Evolutionary conservation across 2,329 filamentous ascomycete species (phyloP), one percentile per base, ranked within the genome.

Genomic region (Colletotrichum higginsianum): DNA sequence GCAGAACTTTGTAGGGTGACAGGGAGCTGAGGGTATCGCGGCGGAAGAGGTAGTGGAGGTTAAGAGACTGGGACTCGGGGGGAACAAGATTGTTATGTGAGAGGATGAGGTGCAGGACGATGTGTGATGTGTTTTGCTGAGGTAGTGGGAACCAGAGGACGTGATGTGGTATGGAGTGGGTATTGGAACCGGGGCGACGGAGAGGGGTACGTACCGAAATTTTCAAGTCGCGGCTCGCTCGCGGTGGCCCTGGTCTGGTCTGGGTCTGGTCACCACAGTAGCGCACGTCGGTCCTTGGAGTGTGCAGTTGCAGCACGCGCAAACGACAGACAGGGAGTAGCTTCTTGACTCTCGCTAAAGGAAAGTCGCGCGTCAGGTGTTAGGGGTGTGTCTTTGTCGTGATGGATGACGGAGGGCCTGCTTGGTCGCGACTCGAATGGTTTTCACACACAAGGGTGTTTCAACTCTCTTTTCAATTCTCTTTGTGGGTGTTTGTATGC

Each of bases 121-220:
- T 68, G 65, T 60, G 65, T 63, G 61, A 61, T 68, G 64, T 71
- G 68, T 71, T 68, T 72, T 72, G 66, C 70, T 66, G 44, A 69
- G 70, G 66, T 66, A 66, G 70, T 70, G 70, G 66, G 60, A 72
- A 71, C 69, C 23, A 38, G 38, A 63, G 58, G 70, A 72, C 70
- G 70, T 72, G 70, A 72, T 70, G 70, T 72, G 66, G 69, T 69
- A 64, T 70, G 66, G 21, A 52, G 70, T 71, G 68, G 65, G 68
- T 63, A 71, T 71, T 68, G 68, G 52, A 57, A 67, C 67, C 67
- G 38, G 57, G 57, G 67, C 64, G 35, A n/a, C 38, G 15, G 23
- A 55, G 38, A 47, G 18, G 56, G 52, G 68, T 71, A 71, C 68
- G 68, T 71, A 71, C 68, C 46, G 23, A 18, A 21, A 55, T 55